phyloP scores from a whole-genome alignment of 495 filamentous ascomycete species.

The Hyaloscypha hepaticicola region DNA sequence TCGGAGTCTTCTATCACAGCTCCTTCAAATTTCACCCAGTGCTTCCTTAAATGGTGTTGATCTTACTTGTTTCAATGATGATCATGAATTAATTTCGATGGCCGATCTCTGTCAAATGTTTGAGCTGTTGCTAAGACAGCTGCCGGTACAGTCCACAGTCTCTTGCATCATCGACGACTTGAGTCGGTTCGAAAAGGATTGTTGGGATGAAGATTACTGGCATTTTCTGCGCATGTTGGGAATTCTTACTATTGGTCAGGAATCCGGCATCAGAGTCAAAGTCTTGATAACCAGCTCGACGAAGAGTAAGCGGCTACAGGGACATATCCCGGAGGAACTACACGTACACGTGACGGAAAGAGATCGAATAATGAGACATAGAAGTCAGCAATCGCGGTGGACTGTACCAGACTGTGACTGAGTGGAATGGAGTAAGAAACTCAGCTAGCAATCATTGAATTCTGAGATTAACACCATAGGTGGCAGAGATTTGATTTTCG shows the following conservation, averaged over 20 bases:
- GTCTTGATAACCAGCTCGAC: background rate
- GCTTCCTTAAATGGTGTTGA: background rate
- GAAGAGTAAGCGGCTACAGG: background rate
- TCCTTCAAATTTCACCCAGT: background rate
- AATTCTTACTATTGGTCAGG: background rate
- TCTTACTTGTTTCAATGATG: background rate
- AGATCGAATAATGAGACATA: background rate
- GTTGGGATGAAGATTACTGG: background rate
- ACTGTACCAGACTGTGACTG: too few relatives aligned
- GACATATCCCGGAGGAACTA: background rate
- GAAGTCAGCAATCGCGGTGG: background rate
- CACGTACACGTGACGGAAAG: background rate
- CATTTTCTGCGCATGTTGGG: background rate
- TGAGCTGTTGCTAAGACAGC: background rate
- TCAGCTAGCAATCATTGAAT: too few relatives aligned
- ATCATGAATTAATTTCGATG: background rate
- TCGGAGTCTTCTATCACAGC: background rate
- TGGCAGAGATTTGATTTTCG: too few relatives aligned
- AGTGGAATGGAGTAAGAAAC: too few relatives aligned
- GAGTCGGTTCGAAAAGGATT: background rate
- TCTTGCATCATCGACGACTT: background rate
- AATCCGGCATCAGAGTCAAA: background rate
- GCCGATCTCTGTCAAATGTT: background rate
- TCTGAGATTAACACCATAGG: too few relatives aligned
- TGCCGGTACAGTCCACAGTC: background rate